Evolutionary conservation across 495 filamentous ascomycete species (phyloP).

Genomic region (Neurospora sp.): DNA sequence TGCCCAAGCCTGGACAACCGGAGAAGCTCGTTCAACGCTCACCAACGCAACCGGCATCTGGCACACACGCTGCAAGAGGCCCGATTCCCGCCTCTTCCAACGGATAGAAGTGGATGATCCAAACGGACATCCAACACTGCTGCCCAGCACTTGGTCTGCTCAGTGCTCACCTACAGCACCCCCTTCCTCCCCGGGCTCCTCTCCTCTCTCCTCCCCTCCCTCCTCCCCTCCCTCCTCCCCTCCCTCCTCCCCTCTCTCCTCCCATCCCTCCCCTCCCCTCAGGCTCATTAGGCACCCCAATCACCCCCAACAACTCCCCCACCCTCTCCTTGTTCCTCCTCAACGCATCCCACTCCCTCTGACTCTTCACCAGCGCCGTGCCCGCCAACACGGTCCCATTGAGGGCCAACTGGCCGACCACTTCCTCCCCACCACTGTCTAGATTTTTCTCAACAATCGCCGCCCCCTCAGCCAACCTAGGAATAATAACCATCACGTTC

Average conservation of each 20-base stretch:
- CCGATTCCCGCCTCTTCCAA: neutral
- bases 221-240: neutral
- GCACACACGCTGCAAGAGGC: neutral
- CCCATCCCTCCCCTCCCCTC: neutral
- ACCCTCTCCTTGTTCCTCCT: slow-evolving; percentile 39
- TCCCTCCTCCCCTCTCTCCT: neutral
- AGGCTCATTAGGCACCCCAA: slow-evolving; percentile 43
- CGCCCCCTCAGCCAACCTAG: slow-evolving; percentile 42
- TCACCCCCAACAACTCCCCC: slow-evolving; percentile 43
- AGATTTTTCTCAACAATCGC: slow-evolving; percentile 8
- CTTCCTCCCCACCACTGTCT: slow-evolving; percentile 9
- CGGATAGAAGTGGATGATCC: neutral
- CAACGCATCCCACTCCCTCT: slow-evolving; percentile 60
- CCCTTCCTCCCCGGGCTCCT: neutral
- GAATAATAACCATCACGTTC: slow-evolving; percentile 56
- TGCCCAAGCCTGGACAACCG: neutral
- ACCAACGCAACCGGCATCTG: neutral
- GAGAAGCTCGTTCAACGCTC: neutral
- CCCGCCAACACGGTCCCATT: slow-evolving; percentile 78
- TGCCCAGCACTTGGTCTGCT: neutral
- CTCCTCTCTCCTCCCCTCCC: neutral
- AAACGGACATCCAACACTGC: neutral
- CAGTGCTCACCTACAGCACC: neutral
- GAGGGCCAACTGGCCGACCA: slow-evolving; percentile 50
- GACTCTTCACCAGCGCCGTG: slow-evolving; percentile 68